Conservation (phyloP, 768 basidiomycete genomes). For the Pleurotus citrinopileatus region DNA sequence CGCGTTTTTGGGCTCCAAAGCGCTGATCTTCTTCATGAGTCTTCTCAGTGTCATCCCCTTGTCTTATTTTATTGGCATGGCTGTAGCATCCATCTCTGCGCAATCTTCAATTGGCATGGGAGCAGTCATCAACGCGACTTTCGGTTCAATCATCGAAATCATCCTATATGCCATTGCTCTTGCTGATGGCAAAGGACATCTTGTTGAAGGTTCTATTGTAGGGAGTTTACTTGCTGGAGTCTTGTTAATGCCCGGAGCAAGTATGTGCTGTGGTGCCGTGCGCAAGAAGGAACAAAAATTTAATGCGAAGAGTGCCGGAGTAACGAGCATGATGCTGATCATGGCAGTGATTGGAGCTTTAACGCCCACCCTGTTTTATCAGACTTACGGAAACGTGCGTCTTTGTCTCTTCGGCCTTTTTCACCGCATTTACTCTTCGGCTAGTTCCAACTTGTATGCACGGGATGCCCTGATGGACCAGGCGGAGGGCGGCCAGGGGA, state of each 20-base stretch:
- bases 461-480: slow-evolving; percentile 63
- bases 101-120: slow-evolving; percentile 99
- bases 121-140: slow-evolving; percentile 98
- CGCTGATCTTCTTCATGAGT: slow-evolving; percentile 79
- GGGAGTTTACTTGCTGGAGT: slow-evolving; percentile 95
- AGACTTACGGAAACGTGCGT: slow-evolving; percentile 94
- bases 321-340: slow-evolving; percentile 99
- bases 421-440: slow-evolving; percentile 13
- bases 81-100: slow-evolving; percentile 97
- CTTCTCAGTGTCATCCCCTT: slow-evolving; percentile 93
- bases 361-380: slow-evolving; percentile 95
- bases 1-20: slow-evolving; percentile 65
- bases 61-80: slow-evolving; percentile 99
- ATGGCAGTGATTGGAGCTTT: slow-evolving; percentile 99
- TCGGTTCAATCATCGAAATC: slow-evolving; percentile 98
- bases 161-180: slow-evolving; percentile 89
- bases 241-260: slow-evolving; percentile 92
- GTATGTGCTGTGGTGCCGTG: slow-evolving; percentile 91
- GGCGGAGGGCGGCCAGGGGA: slow-evolving; percentile 24
- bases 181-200: slow-evolving; percentile 84
- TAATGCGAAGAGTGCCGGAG: slow-evolving; percentile 98
- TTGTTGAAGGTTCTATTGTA: slow-evolving; percentile 96
- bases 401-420: not conserved
- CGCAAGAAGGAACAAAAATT: slow-evolving; percentile 94
- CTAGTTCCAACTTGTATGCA: slow-evolving; percentile 87